Evolutionary conservation across 306 rosid species (phyloP).

Genomic region (Crataegus laevigata): DNA sequence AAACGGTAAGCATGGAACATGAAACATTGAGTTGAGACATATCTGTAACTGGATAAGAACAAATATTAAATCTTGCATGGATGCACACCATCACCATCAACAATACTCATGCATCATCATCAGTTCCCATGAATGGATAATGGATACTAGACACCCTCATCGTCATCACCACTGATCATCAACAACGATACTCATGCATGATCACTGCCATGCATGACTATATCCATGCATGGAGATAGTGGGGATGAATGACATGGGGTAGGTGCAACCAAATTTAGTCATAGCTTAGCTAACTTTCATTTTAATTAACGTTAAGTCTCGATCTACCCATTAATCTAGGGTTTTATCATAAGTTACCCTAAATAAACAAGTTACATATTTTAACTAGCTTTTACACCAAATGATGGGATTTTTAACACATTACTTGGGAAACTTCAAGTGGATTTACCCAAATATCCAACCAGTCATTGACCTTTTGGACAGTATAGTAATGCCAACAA

Average conservation of each 20-base stretch:
- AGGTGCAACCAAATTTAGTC: not conserved
- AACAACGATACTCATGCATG: not conserved
- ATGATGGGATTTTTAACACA: not conserved
- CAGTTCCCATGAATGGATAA: not conserved
- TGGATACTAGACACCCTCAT: too few relatives aligned
- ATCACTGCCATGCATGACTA: not conserved
- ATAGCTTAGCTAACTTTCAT: not conserved
- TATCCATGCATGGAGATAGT: not conserved
- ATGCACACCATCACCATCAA: not conserved
- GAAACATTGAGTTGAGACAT: not conserved
- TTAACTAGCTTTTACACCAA: not conserved
- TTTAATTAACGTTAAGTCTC: not conserved
- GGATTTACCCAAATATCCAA: not conserved
- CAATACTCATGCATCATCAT: not conserved
- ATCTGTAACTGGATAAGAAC: not conserved
- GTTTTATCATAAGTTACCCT: not conserved
- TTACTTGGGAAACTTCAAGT: not conserved
- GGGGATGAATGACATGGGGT: not conserved
- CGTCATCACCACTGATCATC: not conserved
- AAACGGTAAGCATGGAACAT: not conserved
- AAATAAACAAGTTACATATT: not conserved
- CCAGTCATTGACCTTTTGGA: not conserved
- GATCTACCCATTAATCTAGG: not conserved
- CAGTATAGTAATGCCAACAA: not conserved
- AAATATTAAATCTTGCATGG: not conserved